Conservation (phyloP, 106 monocot genomes). For the Gastrodia elata region DNA sequence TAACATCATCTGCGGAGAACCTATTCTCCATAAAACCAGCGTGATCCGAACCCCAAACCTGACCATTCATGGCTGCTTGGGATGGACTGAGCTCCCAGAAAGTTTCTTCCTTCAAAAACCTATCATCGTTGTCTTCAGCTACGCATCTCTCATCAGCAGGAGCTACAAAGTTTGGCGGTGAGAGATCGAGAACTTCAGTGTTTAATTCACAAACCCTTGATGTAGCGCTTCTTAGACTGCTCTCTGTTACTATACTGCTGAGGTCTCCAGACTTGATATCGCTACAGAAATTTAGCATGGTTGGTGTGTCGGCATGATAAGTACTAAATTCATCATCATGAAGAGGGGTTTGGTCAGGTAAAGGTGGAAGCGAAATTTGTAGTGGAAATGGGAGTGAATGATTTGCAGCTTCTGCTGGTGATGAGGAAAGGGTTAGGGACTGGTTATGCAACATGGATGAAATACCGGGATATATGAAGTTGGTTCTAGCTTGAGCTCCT, state of each 20-base stretch:
- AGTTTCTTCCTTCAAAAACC: conserved; percentile 4
- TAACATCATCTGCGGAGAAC: neutral
- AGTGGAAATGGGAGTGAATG: neutral
- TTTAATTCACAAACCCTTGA: neutral
- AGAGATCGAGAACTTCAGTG: neutral
- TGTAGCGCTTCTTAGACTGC: conserved; percentile 20
- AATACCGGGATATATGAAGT: conserved; percentile 43
- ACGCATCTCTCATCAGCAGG: neutral
- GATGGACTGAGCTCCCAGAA: conserved; percentile 7
- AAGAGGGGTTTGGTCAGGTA: neutral
- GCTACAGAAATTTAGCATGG: conserved; percentile 18
- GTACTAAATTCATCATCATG: neutral
- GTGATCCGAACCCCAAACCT: neutral
- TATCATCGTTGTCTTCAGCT: neutral
- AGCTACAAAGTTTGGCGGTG: neutral
- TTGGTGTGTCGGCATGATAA: neutral
- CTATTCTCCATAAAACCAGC: neutral
- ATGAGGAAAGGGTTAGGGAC: neutral
- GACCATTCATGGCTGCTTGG: neutral
- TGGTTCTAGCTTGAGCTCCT: conserved; percentile 52
- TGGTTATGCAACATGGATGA: conserved; percentile 5
- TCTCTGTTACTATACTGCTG: conserved; percentile 48
- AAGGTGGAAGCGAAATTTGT: neutral
- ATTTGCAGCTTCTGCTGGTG: neutral
- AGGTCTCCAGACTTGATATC: conserved; percentile 36